These are phyloP conservation scores for Gloeopeniophorella convolvens DNA, from an alignment of 768 basidiomycete genomes.

Conservation along the genomic window DNA sequence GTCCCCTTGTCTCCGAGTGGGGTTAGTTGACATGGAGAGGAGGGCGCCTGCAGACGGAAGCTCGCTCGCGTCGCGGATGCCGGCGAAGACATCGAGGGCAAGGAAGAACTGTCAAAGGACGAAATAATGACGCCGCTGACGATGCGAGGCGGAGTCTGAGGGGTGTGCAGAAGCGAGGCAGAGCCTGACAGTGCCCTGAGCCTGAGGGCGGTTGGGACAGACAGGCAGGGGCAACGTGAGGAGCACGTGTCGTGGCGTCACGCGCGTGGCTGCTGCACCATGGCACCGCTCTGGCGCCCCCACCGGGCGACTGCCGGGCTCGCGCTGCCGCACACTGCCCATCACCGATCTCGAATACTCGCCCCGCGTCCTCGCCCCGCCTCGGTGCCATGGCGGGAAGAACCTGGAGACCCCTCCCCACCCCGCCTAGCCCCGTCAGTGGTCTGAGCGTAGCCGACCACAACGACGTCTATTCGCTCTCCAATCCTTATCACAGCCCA, in stretches of 20 bases:
- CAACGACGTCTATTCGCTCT: conserved; percentile 11
- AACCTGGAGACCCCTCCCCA: conserved; percentile 18
- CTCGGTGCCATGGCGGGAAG: conserved; percentile 9
- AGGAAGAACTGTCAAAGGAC: too few relatives aligned
- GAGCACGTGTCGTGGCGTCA: conserved; percentile 14
- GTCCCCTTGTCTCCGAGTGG: not conserved
- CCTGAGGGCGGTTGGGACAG: too few relatives aligned
- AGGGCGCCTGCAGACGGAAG: too few relatives aligned
- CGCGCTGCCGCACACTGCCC: not conserved
- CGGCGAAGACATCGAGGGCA: too few relatives aligned
- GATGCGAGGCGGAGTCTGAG: too few relatives aligned
- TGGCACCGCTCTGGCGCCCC: too few relatives aligned
- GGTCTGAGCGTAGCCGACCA: not conserved
- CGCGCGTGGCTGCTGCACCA: conserved; percentile 8
- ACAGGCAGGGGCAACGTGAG: not conserved
- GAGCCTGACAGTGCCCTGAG: too few relatives aligned
- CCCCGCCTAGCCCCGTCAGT: conserved; percentile 12
- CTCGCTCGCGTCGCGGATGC: too few relatives aligned
- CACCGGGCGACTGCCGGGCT: too few relatives aligned
- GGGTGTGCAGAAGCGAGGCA: too few relatives aligned
- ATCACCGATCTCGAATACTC: not conserved
- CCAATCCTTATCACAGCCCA: conserved; percentile 24
- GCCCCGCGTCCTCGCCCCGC: not conserved
- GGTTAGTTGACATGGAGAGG: not conserved
- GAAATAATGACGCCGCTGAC: too few relatives aligned